phyloP scores from a whole-genome alignment of 2,329 filamentous ascomycete genomes.

The Fusarium aywerte region DNA sequence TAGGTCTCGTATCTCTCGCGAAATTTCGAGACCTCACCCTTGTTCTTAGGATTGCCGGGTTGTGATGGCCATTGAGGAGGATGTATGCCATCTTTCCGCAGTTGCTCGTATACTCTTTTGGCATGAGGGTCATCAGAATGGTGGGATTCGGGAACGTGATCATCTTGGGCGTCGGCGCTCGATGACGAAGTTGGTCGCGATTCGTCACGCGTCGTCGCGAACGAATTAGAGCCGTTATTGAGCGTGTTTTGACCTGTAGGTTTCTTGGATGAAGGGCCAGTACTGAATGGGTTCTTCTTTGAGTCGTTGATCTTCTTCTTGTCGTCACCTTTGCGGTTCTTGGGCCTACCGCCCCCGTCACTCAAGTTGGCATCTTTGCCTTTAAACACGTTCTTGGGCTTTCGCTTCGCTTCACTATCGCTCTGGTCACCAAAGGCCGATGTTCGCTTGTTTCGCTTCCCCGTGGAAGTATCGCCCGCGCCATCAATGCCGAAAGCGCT shows the following conservation, averaged over 20 bases:
- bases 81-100: constrained; percentile 65
- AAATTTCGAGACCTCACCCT: constrained; percentile 64
- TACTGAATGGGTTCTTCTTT: constrained; percentile 34
- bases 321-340: constrained; percentile 41
- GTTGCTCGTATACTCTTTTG: constrained; percentile 61
- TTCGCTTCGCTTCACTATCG: constrained; percentile 45
- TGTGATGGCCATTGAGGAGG: constrained; percentile 67
- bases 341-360: constrained; percentile 42
- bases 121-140: constrained; percentile 56
- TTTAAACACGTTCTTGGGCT: constrained; percentile 45
- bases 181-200: constrained; percentile 45
- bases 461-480: constrained; percentile 44
- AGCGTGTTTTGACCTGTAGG: constrained; percentile 23
- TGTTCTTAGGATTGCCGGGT: constrained; percentile 63
- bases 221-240: constrained; percentile 35
- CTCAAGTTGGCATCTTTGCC: constrained; percentile 42
- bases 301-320: constrained; percentile 42
- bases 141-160: constrained; percentile 32
- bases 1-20: constrained; percentile 68
- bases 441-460: constrained; percentile 45
- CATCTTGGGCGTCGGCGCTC: constrained; percentile 37
- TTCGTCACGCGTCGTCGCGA: constrained; percentile 33
- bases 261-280: constrained; percentile 28
- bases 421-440: constrained; percentile 44
- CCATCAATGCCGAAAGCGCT: constrained; percentile 50